These are phyloP conservation scores for Penicillium sp. DNA, from an alignment of 2,329 filamentous ascomycete genomes.

Conservation along the genomic window DNA sequence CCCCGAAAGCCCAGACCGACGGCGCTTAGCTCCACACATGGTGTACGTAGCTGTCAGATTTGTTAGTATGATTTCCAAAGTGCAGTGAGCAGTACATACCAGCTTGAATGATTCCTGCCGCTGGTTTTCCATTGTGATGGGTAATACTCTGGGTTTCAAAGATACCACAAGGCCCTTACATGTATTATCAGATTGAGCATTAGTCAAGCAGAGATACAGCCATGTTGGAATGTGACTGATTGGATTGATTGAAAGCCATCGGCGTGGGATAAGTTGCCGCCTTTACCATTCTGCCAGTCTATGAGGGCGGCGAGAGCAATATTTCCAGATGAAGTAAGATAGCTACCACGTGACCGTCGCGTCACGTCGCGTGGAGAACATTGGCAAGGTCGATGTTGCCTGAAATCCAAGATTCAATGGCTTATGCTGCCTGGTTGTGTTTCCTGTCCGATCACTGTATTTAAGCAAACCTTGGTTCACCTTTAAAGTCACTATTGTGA, in stretches of 20 bases:
- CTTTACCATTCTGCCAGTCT: slow-evolving; percentile 23
- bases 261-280: slow-evolving; percentile 15
- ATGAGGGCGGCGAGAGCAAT: slow-evolving; percentile 21
- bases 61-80: slow-evolving; percentile 19
- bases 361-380: slow-evolving; percentile 20
- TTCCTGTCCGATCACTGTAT: not conserved
- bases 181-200: not conserved
- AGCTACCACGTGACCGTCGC: slow-evolving; percentile 15
- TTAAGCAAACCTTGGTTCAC: not conserved
- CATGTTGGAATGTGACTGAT: not conserved
- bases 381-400: slow-evolving; percentile 7
- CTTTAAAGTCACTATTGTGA: not conserved
- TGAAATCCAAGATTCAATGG: not conserved
- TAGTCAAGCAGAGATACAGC: not conserved
- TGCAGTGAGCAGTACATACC: slow-evolving; percentile 25
- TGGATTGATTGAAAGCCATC: not conserved
- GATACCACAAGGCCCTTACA: not conserved
- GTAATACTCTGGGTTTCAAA: not conserved
- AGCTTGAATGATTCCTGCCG: slow-evolving; percentile 44
- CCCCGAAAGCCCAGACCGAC: slow-evolving; percentile 52
- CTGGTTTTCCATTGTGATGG: slow-evolving; percentile 33
- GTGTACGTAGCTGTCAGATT: slow-evolving; percentile 52
- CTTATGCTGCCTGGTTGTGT: not conserved
- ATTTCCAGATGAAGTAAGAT: slow-evolving; percentile 14
- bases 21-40: slow-evolving; percentile 60